Evolutionary conservation across 2,329 filamentous ascomycete genomes (phyloP).

Genomic region (Aphanoascus verrucosus): DNA sequence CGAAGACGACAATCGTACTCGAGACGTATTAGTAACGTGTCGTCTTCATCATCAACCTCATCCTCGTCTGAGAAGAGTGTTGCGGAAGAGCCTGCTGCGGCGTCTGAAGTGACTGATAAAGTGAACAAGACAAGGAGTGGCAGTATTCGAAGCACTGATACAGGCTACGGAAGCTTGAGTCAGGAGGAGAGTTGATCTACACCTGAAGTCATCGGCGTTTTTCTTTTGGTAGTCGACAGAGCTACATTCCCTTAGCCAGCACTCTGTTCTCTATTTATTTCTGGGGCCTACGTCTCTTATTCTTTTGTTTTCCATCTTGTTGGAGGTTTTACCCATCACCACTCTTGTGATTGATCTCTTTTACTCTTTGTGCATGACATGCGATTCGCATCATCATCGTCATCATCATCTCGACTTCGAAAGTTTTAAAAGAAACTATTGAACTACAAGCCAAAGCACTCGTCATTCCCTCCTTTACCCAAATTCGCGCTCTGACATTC

Average conservation of each 20-base stretch:
- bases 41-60: background rate
- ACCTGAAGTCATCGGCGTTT: background rate
- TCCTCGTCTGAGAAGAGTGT: slow-evolving; percentile 10
- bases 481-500: too few species aligned
- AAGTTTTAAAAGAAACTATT: too few species aligned
- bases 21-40: background rate
- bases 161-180: slow-evolving; percentile 30
- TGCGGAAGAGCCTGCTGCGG: background rate
- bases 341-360: too few species aligned
- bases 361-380: too few species aligned
- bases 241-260: background rate
- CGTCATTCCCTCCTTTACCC: too few species aligned
- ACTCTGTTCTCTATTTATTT: too few species aligned
- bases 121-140: slow-evolving; percentile 16
- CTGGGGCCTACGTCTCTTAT: too few species aligned
- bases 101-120: background rate
- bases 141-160: slow-evolving; percentile 31
- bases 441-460: too few species aligned
- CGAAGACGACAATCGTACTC: slow-evolving; percentile 3
- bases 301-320: too few species aligned
- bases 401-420: too few species aligned
- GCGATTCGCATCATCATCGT: too few species aligned
- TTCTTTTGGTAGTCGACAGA: background rate
- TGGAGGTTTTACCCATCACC: too few species aligned
- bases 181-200: slow-evolving; percentile 10